These are phyloP conservation scores for Termitomyces sp. DNA, from an alignment of 768 basidiomycete species.

Conservation along the genomic window DNA sequence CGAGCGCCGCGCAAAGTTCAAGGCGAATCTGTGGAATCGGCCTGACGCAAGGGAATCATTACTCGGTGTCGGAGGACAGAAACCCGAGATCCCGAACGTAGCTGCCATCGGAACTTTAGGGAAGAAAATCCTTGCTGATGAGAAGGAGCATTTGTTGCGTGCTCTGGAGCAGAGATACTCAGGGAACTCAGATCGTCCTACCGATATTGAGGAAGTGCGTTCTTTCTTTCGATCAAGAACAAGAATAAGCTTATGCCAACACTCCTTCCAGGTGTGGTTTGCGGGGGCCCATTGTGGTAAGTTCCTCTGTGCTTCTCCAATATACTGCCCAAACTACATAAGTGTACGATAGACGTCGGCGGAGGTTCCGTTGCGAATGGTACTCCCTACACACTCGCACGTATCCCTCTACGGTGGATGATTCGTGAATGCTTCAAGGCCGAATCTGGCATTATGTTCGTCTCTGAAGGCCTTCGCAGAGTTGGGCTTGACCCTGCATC, in stretches of 20 bases:
- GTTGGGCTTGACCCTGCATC: constrained; percentile 50
- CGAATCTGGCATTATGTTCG: constrained; percentile 62
- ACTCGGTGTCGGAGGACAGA: constrained; percentile 24
- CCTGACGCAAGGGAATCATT: constrained; percentile 29
- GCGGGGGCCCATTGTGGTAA: constrained; percentile 37
- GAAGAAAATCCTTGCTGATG: no score
- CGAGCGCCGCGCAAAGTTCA: constrained; percentile 48
- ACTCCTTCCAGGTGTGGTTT: constrained; percentile 42
- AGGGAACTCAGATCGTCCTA: constrained; percentile 18
- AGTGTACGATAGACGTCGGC: constrained; percentile 24
- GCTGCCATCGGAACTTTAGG: not conserved
- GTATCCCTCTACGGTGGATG: constrained; percentile 69
- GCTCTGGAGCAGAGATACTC: constrained; percentile 28
- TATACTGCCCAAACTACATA: not conserved
- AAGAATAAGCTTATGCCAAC: not conserved
- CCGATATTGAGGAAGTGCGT: constrained; percentile 39
- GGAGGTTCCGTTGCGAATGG: constrained; percentile 39
- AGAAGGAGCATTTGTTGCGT: constrained; percentile 7
- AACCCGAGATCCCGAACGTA: constrained; percentile 6
- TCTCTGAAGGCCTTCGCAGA: constrained; percentile 39
- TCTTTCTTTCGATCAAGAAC: not conserved
- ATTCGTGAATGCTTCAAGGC: constrained; percentile 65
- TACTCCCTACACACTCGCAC: constrained; percentile 46
- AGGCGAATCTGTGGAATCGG: constrained; percentile 36
- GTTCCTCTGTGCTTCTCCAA: not conserved